Evolutionary conservation across 202 grass and related monocot species (phyloP).

Genomic region (Panicum hallii): DNA sequence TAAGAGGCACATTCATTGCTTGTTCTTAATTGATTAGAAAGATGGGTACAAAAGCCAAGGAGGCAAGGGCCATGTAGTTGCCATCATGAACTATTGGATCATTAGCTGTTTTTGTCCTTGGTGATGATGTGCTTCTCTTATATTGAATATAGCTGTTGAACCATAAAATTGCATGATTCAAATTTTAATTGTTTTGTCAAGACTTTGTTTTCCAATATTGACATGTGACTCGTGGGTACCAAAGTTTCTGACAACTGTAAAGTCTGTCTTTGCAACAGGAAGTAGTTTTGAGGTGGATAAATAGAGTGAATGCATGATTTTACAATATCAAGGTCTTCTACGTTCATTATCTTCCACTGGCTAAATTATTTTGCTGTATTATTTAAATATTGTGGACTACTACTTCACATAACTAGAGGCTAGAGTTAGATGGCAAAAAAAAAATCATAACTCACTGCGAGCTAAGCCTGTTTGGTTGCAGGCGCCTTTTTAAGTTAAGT

Average conservation of each 20-base stretch:
- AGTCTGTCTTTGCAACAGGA: neutral
- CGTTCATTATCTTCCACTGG: neutral
- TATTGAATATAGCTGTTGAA: neutral
- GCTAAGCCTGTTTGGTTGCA: neutral
- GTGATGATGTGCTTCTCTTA: neutral
- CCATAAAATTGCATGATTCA: neutral
- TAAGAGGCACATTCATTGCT: neutral
- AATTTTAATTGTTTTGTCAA: neutral
- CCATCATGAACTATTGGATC: neutral
- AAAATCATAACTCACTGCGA: neutral
- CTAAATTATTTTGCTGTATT: neutral
- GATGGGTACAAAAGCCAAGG: no score
- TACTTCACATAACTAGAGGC: neutral
- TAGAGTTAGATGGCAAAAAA: neutral
- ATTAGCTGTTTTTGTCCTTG: neutral
- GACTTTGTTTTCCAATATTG: neutral
- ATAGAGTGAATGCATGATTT: neutral
- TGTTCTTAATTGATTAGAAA: neutral
- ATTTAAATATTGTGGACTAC: neutral
- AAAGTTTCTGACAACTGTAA: neutral
- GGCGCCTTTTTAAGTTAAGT: neutral
- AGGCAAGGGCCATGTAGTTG: neutral
- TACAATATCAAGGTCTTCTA: neutral
- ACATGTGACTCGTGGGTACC: neutral
- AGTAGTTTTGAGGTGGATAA: neutral